Percentiles rank a stretch among this genome's conserved stretches.
These are phyloP conservation scores for Diplodia sapinea DNA, from an alignment of 2,329 filamentous ascomycete species.

Conservation along the genomic window DNA sequence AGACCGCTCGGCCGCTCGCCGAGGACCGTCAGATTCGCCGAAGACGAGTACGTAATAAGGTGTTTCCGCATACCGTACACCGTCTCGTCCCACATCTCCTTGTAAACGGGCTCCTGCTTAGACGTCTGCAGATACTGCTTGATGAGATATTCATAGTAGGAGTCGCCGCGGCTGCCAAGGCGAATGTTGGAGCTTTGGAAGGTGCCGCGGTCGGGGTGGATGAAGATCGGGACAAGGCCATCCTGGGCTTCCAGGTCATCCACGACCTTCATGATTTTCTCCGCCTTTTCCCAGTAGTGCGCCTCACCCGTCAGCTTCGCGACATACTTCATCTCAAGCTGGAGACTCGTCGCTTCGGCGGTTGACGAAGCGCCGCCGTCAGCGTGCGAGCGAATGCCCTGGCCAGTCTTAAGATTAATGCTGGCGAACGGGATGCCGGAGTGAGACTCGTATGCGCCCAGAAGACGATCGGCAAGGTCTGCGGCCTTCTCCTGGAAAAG, in stretches of 20 bases:
- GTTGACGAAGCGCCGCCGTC: slow-evolving; percentile 91
- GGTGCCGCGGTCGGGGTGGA: slow-evolving; percentile 76
- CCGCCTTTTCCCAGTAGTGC: slow-evolving; percentile 88
- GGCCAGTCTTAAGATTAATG: slow-evolving; percentile 78
- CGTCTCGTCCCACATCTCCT: slow-evolving; percentile 90
- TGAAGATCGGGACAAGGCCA: slow-evolving; percentile 89
- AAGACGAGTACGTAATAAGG: slow-evolving; percentile 84
- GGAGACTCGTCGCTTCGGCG: slow-evolving; percentile 87
- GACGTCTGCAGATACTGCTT: slow-evolving; percentile 98
- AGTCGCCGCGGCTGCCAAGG: slow-evolving; percentile 91
- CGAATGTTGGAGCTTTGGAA: slow-evolving; percentile 88
- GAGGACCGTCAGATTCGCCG: slow-evolving; percentile 83
- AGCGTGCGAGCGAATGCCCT: slow-evolving; percentile 80
- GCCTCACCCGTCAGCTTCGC: slow-evolving; percentile 92
- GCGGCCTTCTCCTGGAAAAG: slow-evolving; percentile 95
- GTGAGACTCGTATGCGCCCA: slow-evolving; percentile 84
- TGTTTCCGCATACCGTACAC: slow-evolving; percentile 87
- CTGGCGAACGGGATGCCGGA: slow-evolving; percentile 91
- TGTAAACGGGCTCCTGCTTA: slow-evolving; percentile 81
- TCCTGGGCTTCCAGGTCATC: slow-evolving; percentile 80
- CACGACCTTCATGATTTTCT: slow-evolving; percentile 89
- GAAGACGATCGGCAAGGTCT: slow-evolving; percentile 84
- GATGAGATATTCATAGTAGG: slow-evolving; percentile 98
- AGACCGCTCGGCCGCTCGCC: slow-evolving; percentile 83
- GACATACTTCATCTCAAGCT: slow-evolving; percentile 97